Evolutionary conservation across 176 grass and related monocot genomes (phyloP).

Genomic region (bread wheat (Triticum aestivum)): DNA sequence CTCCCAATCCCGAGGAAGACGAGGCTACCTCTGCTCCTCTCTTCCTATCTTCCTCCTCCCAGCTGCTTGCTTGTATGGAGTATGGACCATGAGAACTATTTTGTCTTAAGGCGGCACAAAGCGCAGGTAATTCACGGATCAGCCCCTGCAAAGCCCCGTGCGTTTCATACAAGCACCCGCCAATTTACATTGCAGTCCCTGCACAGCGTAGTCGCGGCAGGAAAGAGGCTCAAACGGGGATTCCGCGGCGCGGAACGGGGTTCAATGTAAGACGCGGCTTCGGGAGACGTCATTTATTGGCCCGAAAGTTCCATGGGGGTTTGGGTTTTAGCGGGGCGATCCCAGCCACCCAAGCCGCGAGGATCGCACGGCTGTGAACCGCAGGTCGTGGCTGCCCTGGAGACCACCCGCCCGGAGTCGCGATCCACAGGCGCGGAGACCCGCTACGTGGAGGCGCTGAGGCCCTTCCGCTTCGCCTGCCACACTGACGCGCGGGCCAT

Average conservation of each 20-base stretch:
- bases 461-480: background rate
- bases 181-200: background rate
- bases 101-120: conserved; percentile 21
- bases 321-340: conserved; percentile 32
- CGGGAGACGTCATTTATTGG: conserved; percentile 11
- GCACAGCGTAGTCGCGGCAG: accelerated
- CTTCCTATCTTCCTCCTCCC: background rate
- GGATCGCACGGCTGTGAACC: background rate
- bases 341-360: background rate
- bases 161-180: accelerated
- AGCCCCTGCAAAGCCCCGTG: accelerated
- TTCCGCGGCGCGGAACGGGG: accelerated
- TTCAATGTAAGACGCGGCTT: accelerated
- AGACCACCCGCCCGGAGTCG: conserved; percentile 39
- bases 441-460: conserved; percentile 44
- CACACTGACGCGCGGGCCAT: conserved; percentile 23
- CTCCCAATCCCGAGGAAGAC: background rate
- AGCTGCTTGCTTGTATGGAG: conserved; percentile 8
- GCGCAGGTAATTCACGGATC: background rate
- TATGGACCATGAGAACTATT: conserved; percentile 25
- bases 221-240: accelerated
- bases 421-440: conserved; percentile 53
- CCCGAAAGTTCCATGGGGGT: background rate
- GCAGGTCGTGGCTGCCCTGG: conserved; percentile 27
- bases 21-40: background rate